Conservation (phyloP, 345 rosid genomes). For the Ceriops zippeliana region DNA sequence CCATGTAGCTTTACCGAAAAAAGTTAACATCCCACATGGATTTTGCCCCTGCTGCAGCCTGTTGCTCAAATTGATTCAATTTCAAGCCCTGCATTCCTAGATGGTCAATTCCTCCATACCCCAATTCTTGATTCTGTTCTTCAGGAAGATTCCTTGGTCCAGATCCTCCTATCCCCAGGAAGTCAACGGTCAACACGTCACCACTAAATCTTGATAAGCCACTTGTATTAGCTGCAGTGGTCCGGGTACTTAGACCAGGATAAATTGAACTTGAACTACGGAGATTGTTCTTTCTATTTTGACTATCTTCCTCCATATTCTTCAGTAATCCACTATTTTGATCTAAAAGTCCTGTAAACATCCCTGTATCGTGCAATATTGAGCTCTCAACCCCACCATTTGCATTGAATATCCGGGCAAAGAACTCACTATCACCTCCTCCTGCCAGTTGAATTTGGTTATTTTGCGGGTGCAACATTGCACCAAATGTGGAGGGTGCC, state of each 20-base stretch:
- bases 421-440: conserved; percentile 5
- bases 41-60: conserved; percentile 25
- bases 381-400: conserved; percentile 5
- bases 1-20: too few species aligned
- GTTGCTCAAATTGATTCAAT: conserved; percentile 35
- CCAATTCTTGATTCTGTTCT: conserved; percentile 28
- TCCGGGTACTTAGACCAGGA: conserved; percentile 8
- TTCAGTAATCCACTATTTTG: conserved; percentile 22
- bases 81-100: conserved; percentile 21
- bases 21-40: conserved; percentile 38
- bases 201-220: conserved; percentile 24
- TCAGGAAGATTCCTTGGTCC: conserved; percentile 32
- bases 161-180: conserved; percentile 52
- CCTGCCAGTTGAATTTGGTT: conserved; percentile 3
- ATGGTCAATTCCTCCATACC: conserved; percentile 26
- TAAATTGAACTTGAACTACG: conserved; percentile 11
- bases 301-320: conserved; percentile 5
- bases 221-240: conserved; percentile 6
- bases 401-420: conserved; percentile 22
- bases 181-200: conserved; percentile 50
- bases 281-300: conserved; percentile 7
- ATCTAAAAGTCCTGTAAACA: conserved; percentile 20
- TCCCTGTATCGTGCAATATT: conserved; percentile 11
- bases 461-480: conserved; percentile 1
- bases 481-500: conserved; percentile 28